Evolutionary conservation across 371 early-diverging fungal genomes (phyloP), one percentile per base, ranked within the genome.

Genomic region (Mortierella sp.): DNA sequence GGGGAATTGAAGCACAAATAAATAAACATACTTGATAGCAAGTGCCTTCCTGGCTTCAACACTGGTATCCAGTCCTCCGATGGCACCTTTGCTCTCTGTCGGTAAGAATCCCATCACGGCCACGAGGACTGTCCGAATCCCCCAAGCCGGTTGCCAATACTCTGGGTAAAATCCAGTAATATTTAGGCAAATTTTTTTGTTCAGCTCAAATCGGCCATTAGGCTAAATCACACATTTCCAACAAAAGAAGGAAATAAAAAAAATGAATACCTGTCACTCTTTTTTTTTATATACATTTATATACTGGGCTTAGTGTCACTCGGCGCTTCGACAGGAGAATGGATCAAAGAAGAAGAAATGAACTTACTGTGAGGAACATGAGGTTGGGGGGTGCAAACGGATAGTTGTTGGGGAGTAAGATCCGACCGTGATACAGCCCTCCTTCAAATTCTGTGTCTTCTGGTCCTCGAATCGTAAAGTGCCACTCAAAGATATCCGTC

Each of bases 71-170:
- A 97, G 70, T 0, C 94, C 93, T 26, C 97, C 98, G 29, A 97
- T 90, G 2, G 96, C 95, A 7, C 93, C 93, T 73, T 94, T 91
- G 1, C 93, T 86, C 73, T 88, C 82, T 0, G 88, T 91, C 15
- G 91, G 88, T 70, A 93, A 85, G 75, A 95, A 90, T 64, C 88
- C 91, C 79, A 94, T 89, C 30, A 98, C 83, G 1, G 95, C 98
- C 15, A 94, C 83, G 45, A 98, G 82, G 4, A 96, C 95, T 2
- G 95, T 95, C 15, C 96, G 92, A 45, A 96, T 90, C 19, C 93
- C 93, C 97, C 98, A 97, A 2, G 96, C 95, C 0, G 98, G 98
- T 62, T 95, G 91, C 98, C 98, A 97, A 64, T 85, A 91, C 81
- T 98, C 93, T 21, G 97, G 96, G 81, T 98, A 97, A 82, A 93